phyloP scores from a whole-genome alignment of 257 asterid genomes.

The Striga asiatica region DNA sequence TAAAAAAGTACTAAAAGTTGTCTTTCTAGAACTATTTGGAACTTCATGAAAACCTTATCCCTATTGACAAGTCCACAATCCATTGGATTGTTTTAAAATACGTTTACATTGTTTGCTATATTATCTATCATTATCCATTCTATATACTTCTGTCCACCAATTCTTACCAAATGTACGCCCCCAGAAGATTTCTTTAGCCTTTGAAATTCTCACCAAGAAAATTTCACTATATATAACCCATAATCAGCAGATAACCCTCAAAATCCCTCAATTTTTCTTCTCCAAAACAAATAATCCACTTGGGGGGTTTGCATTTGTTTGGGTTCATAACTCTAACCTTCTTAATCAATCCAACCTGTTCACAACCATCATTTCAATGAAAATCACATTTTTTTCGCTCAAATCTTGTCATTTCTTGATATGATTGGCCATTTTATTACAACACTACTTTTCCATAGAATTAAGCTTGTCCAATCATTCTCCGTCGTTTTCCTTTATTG shows the following conservation, averaged over 20 bases:
- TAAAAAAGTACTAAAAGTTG: background rate
- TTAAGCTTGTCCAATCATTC: slow-evolving; percentile 40
- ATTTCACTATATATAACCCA: slow-evolving; percentile 17
- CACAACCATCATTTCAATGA: no score
- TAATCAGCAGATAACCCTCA: slow-evolving; percentile 10
- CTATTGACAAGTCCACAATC: slow-evolving; percentile 13
- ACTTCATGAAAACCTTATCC: slow-evolving; percentile 28
- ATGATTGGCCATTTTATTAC: background rate
- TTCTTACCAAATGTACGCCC: slow-evolving; percentile 21
- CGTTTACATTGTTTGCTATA: background rate
- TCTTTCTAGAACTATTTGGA: background rate
- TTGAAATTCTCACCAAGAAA: slow-evolving; percentile 11
- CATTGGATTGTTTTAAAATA: slow-evolving; percentile 5
- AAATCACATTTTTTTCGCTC: no score
- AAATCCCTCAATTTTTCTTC: slow-evolving; percentile 10
- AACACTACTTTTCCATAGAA: slow-evolving; percentile 15
- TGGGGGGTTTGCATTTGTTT: background rate
- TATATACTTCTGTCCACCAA: slow-evolving; percentile 17
- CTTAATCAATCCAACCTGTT: background rate
- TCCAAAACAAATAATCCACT: slow-evolving; percentile 1
- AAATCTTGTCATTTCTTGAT: no score
- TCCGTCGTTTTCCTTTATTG: slow-evolving; percentile 46
- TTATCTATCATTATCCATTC: slow-evolving; percentile 24
- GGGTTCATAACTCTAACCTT: background rate
- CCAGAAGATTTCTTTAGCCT: slow-evolving; percentile 21